Evolutionary conservation across 805 yeast species (phyloP).

Genomic region (Hanseniaspora clermontiae): DNA sequence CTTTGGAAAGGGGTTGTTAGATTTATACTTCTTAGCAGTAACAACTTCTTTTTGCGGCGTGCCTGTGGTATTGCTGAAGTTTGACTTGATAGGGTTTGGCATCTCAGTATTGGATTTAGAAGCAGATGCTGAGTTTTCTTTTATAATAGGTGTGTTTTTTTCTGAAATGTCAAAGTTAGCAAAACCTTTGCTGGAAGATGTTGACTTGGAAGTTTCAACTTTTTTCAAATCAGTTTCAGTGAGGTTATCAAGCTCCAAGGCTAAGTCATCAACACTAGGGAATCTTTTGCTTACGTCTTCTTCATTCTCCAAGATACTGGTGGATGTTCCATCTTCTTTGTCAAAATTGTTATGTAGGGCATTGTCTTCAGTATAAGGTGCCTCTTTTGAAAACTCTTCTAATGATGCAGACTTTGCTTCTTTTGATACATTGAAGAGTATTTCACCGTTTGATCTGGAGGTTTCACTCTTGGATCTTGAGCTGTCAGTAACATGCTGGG

Average conservation of each 20-base stretch:
- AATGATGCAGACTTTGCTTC: neutral
- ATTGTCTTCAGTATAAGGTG: neutral
- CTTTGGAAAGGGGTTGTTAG: constrained; percentile 27
- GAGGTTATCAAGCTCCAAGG: neutral
- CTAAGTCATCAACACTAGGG: constrained; percentile 12
- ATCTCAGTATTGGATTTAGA: neutral
- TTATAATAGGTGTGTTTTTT: neutral
- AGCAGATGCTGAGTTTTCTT: neutral
- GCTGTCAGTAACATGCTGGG: constrained; percentile 33
- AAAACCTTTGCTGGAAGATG: neutral
- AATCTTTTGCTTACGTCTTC: constrained; percentile 3
- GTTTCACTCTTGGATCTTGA: neutral
- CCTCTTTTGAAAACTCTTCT: neutral
- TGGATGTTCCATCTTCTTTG: neutral
- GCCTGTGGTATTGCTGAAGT: neutral
- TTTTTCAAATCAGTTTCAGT: neutral
- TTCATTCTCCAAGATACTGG: neutral
- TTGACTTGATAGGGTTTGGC: neutral
- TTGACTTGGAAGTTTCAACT: neutral
- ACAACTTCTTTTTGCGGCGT: neutral
- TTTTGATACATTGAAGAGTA: constrained; percentile 17
- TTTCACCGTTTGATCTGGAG: neutral
- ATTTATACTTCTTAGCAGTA: constrained; percentile 22
- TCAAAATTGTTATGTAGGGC: neutral
- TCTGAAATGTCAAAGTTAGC: neutral